These are phyloP conservation scores for Anthostomella pinea DNA, from an alignment of 2,329 filamentous ascomycete species.

Conservation along the genomic window DNA sequence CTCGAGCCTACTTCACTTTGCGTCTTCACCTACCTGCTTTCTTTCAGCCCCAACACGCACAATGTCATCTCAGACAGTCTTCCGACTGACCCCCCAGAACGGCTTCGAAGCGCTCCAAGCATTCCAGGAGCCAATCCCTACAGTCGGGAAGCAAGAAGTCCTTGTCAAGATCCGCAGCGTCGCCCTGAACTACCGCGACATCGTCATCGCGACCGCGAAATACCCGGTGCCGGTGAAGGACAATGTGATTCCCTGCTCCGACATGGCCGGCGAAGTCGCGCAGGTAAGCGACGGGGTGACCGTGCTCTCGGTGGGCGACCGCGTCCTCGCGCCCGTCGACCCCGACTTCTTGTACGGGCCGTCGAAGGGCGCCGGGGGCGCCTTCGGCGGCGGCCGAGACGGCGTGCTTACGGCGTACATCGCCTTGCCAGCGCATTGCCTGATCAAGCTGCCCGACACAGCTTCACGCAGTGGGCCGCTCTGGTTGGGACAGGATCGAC, in stretches of 20 bases:
- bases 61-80: conserved; percentile 19
- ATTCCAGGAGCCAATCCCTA: conserved; percentile 25
- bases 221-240: conserved; percentile 34
- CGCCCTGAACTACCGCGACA: conserved; percentile 35
- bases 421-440: conserved; percentile 36
- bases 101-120: conserved; percentile 22
- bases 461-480: conserved; percentile 35
- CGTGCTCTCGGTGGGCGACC: conserved; percentile 32
- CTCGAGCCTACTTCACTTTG: too few relatives aligned
- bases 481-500: conserved; percentile 44
- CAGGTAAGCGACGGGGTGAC: too few relatives aligned
- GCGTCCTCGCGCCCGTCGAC: conserved; percentile 29
- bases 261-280: conserved; percentile 36
- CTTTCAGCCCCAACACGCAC: conserved; percentile 1
- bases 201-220: conserved; percentile 25
- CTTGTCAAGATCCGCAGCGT: conserved; percentile 31
- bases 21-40: too few relatives aligned
- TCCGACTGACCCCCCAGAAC: conserved; percentile 9
- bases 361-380: conserved; percentile 17
- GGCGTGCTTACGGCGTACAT: conserved; percentile 43
- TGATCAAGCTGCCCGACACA: conserved; percentile 40
- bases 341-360: conserved; percentile 25
- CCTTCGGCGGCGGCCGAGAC: conserved; percentile 30
- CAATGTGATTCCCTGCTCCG: conserved; percentile 35
- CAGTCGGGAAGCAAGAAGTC: conserved; percentile 24